Percentiles rank a stretch among this genome's conserved stretches.
These are phyloP conservation scores for Dipteronia sinensis DNA, from an alignment of 345 rosid genomes.

Conservation along the genomic window DNA sequence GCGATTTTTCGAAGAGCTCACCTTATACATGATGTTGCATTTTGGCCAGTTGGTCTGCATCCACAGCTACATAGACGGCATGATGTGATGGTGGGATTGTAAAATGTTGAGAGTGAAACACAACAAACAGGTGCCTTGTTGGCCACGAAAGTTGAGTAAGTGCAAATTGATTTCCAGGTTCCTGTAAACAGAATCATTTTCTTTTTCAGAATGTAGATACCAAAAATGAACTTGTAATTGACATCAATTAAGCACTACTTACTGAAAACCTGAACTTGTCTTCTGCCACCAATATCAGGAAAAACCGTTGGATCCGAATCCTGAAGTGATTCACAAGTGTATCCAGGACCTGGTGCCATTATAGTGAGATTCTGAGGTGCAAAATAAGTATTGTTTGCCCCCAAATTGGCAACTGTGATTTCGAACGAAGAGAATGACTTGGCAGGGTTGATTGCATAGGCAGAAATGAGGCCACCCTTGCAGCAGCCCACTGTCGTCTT, in stretches of 20 bases:
- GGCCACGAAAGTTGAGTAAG: conserved; percentile 53
- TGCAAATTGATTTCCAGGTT: conserved; percentile 71
- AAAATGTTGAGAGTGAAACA: conserved; percentile 63
- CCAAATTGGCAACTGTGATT: conserved; percentile 45
- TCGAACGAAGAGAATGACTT: conserved; percentile 53
- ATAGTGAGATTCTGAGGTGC: conserved; percentile 52
- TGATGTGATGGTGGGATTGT: conserved; percentile 47
- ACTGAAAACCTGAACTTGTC: conserved; percentile 56
- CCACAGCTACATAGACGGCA: conserved; percentile 69
- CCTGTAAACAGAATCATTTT: conserved; percentile 30
- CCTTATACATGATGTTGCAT: conserved; percentile 46
- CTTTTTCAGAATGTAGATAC: too few relatives aligned
- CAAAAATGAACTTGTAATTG: too few relatives aligned
- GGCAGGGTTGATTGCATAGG: conserved; percentile 50
- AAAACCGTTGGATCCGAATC: conserved; percentile 44
- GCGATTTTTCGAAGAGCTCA: not conserved
- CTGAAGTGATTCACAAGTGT: conserved; percentile 46
- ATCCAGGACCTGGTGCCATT: conserved; percentile 57
- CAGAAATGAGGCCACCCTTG: conserved; percentile 47
- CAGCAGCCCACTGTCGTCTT: conserved; percentile 47
- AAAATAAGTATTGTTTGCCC: conserved; percentile 15
- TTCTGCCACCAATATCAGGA: conserved; percentile 48
- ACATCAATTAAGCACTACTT: conserved; percentile 19
- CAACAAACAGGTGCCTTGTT: conserved; percentile 50
- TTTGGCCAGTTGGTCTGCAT: conserved; percentile 45